Base-by-base conservation (phyloP, 352 stramenopile species). In the Chrysophaeum taylorii region DNA sequence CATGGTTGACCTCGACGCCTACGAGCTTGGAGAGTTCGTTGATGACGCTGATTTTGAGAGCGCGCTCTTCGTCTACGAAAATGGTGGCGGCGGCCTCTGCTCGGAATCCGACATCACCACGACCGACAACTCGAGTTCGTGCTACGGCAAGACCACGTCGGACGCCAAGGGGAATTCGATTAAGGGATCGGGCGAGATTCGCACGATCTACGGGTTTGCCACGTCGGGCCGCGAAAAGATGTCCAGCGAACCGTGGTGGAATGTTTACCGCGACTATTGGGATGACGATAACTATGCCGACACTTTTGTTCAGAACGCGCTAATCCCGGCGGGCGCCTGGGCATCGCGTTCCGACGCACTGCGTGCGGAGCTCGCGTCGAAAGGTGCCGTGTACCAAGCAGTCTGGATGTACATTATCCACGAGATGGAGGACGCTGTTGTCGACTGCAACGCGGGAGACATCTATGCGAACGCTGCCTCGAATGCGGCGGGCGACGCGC, bases 341-440 rank as follows among this genome's bases (percentile, higher is more conserved):
- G n/a, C n/a, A n/a, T n/a, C n/a, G n/a, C n/a, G n/a, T n/a, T n/a
- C n/a, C n/a, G n/a, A n/a, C n/a, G n/a, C n/a, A n/a, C n/a, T n/a
- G n/a, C n/a, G n/a, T n/a, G n/a, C n/a, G n/a, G n/a, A n/a, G n/a
- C n/a, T n/a, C n/a, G n/a, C n/a, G n/a, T n/a, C n/a, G n/a, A n/a
- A n/a, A n/a, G n/a, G n/a, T n/a, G n/a, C n/a, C n/a, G n/a, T n/a
- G n/a, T n/a, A n/a, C n/a, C n/a, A n/a, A n/a, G n/a, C n/a, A n/a
- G n/a, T 60, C 48, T 60, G 48, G 48, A 60, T 60, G 48, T 60
- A 60, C 48, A 25, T 60, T 4, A 18, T 60, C 48, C 48, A 60
- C 48, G 48, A 60, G 48, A 15, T 60, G 9, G 48, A 60, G 48
- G 48, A 60, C 48, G 48, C 48, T 9, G 33, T 60, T 25, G 21